Conservation (phyloP, 352 stramenopile species). For the Globisporangium ultimum region DNA sequence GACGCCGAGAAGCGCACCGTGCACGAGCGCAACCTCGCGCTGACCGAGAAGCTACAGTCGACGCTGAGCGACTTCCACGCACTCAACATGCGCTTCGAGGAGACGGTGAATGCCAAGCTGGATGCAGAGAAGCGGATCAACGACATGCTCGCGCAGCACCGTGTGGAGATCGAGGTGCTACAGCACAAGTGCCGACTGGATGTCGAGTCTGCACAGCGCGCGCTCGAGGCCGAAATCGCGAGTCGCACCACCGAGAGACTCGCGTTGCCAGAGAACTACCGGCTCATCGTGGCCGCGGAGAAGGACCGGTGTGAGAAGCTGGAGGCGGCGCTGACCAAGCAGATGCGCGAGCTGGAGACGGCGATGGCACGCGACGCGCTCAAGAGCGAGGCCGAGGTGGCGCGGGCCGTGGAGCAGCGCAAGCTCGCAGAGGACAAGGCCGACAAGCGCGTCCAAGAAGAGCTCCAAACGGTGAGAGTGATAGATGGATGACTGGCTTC, state of each 20-base stretch:
- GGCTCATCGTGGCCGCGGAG: conserved; percentile 49
- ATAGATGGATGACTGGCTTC: not conserved
- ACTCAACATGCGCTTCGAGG: conserved; percentile 61
- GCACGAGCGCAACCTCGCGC: conserved; percentile 40
- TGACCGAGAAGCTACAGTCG: conserved; percentile 62
- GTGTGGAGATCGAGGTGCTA: conserved; percentile 50
- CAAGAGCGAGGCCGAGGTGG: conserved; percentile 35
- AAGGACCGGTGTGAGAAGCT: conserved; percentile 67
- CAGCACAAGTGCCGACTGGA: conserved; percentile 61
- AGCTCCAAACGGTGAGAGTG: conserved; percentile 40
- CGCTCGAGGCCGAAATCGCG: conserved; percentile 35
- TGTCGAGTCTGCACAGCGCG: conserved; percentile 26
- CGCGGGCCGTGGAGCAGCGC: conserved; percentile 26
- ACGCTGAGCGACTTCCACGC: conserved; percentile 66
- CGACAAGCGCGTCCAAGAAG: conserved; percentile 58
- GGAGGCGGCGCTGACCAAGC: conserved; percentile 41
- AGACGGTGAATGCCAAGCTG: conserved; percentile 40
- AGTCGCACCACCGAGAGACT: conserved; percentile 41
- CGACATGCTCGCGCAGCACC: conserved; percentile 38
- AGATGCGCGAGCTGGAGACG: conserved; percentile 54
- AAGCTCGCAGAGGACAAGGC: conserved; percentile 48
- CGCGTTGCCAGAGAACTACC: conserved; percentile 59
- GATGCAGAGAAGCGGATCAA: conserved; percentile 49
- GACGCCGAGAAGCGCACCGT: conserved; percentile 36
- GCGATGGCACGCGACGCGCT: conserved; percentile 37